Evolutionary conservation across 441 rosid genomes (phyloP).

Genomic region (Populus hybrid): DNA sequence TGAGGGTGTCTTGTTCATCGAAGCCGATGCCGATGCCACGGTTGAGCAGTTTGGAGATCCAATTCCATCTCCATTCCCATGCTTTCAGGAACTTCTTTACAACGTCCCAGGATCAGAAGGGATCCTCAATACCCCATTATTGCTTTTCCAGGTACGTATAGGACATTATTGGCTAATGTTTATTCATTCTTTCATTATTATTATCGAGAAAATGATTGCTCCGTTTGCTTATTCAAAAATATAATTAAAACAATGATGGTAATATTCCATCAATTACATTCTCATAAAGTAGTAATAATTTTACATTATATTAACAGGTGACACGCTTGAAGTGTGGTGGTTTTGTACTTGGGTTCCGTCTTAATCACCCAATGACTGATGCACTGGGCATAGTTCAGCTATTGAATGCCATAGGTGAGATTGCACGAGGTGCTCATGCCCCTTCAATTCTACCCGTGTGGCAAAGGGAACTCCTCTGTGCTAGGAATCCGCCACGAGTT

Average conservation of each 20-base stretch:
- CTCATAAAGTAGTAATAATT: not conserved
- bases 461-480: constrained; percentile 15
- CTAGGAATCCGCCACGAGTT: constrained; percentile 10
- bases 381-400: constrained; percentile 14
- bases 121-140: not conserved
- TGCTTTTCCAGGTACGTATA: not conserved
- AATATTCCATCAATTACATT: too few species aligned
- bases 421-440: not conserved
- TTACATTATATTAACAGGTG: not conserved
- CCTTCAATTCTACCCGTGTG: constrained; percentile 27
- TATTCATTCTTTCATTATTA: not conserved
- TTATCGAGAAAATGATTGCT: too few species aligned
- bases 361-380: constrained; percentile 22
- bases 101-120: not conserved
- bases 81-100: not conserved
- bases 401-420: constrained; percentile 13
- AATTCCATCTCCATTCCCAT: not conserved
- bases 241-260: not conserved
- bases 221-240: not conserved
- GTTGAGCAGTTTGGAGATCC: not conserved
- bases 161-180: not conserved
- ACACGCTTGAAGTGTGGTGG: not conserved
- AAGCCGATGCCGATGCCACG: not conserved
- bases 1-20: not conserved
- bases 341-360: not conserved